phyloP scores from a whole-genome alignment of 768 basidiomycete genomes.

The Naganishia vaughanmartiniae region DNA sequence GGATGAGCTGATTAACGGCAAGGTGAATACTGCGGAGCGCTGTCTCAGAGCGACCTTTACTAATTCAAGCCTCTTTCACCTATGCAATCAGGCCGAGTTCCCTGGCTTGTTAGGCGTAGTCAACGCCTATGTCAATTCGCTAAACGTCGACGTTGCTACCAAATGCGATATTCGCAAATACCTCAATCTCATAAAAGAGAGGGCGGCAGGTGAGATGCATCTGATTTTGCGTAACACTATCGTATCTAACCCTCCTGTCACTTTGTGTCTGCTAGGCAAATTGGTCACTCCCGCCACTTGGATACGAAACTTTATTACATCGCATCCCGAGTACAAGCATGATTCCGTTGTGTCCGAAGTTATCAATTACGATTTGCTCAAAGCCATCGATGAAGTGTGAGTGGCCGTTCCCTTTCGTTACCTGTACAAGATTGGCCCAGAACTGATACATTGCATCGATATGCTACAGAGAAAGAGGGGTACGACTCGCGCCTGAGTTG shows the following conservation, averaged over 20 bases:
- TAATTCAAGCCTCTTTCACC: not conserved
- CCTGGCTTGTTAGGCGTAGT: conserved; percentile 79
- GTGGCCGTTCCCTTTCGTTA: conserved; percentile 47
- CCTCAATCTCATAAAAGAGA: conserved; percentile 69
- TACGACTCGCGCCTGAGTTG: conserved; percentile 45
- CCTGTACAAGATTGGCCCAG: no score
- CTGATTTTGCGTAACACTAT: not conserved
- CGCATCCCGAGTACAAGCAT: conserved; percentile 84
- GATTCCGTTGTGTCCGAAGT: conserved; percentile 89
- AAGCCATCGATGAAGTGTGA: conserved; percentile 86
- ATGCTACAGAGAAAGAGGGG: conserved; percentile 45
- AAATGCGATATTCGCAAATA: conserved; percentile 69
- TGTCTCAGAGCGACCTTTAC: not conserved
- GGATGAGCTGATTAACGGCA: conserved; percentile 91
- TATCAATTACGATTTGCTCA: conserved; percentile 90
- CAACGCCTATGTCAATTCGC: conserved; percentile 76
- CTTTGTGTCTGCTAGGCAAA: conserved; percentile 58
- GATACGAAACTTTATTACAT: conserved; percentile 86
- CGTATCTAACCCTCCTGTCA: not conserved
- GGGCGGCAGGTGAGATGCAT: conserved; percentile 70
- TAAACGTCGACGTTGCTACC: conserved; percentile 69
- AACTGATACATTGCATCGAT: conserved; percentile 1
- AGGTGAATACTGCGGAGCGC: conserved; percentile 55
- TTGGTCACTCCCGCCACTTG: conserved; percentile 84
- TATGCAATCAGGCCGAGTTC: conserved; percentile 61